These are phyloP conservation scores for Ciborinia camelliae DNA, from an alignment of 2,329 filamentous ascomycete genomes.

Conservation along the genomic window DNA sequence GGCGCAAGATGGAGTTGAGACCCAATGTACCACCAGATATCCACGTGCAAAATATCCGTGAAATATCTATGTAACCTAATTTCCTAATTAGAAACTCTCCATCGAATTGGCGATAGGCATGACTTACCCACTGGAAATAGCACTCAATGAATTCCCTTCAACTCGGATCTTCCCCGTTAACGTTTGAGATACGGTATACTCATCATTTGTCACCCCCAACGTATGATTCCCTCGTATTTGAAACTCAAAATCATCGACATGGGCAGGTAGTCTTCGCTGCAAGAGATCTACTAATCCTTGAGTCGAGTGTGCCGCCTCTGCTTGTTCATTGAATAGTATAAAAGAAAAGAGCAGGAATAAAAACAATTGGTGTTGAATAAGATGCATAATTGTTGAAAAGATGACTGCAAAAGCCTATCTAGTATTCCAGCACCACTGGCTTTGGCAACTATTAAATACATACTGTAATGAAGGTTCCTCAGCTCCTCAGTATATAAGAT, in stretches of 20 bases:
- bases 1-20: constrained; percentile 41
- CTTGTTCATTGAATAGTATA: background rate
- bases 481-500: background rate
- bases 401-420: background rate
- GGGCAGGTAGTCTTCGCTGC: constrained; percentile 25
- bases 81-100: background rate
- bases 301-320: constrained; percentile 16
- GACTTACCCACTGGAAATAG: background rate
- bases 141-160: background rate
- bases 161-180: constrained; percentile 27
- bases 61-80: constrained; percentile 40
- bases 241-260: constrained; percentile 27
- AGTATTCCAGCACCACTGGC: background rate
- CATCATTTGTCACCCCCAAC: constrained; percentile 20
- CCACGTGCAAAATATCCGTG: constrained; percentile 42
- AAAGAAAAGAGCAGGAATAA: background rate
- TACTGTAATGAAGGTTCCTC: background rate
- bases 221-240: constrained; percentile 17
- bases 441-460: background rate
- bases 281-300: constrained; percentile 27
- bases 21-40: constrained; percentile 48
- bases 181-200: constrained; percentile 27
- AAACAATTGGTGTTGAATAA: background rate
- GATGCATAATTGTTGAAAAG: background rate
- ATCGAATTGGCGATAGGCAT: background rate